phyloP scores from a whole-genome alignment of 768 basidiomycete species.

The Xerocomellus dryophilus region DNA sequence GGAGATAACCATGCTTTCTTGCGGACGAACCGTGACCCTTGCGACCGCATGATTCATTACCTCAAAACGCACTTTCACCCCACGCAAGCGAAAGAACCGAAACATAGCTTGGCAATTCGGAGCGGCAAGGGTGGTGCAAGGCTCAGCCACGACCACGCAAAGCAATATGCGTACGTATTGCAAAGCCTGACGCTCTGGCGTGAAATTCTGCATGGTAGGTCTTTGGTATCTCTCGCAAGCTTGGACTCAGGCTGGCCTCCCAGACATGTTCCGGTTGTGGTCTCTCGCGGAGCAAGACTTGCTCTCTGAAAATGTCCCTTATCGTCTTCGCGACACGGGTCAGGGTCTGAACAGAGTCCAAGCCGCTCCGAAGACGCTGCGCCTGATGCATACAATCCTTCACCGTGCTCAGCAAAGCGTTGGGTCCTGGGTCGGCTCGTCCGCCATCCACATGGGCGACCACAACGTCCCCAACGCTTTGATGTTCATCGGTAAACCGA shows the following conservation, averaged over 20 bases:
- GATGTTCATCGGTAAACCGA: slow-evolving; percentile 66
- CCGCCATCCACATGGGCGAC: slow-evolving; percentile 88
- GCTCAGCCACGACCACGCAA: slow-evolving; percentile 78
- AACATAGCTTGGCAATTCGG: slow-evolving; percentile 71
- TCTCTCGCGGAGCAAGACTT: slow-evolving; percentile 78
- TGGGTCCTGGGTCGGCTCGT: slow-evolving; percentile 81
- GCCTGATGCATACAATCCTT: slow-evolving; percentile 85
- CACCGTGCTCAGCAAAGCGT: slow-evolving; percentile 80
- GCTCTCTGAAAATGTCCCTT: slow-evolving; percentile 68
- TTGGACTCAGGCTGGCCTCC: neutral
- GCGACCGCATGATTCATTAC: slow-evolving; percentile 77
- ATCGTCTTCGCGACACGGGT: slow-evolving; percentile 83
- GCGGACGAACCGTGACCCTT: slow-evolving; percentile 82
- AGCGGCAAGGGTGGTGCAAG: slow-evolving; percentile 79
- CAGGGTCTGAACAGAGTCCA: slow-evolving; percentile 91
- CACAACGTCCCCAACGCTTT: slow-evolving; percentile 61
- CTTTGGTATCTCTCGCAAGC: neutral
- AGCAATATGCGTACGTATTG: slow-evolving; percentile 82
- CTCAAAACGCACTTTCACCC: slow-evolving; percentile 78
- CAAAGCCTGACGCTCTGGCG: slow-evolving; percentile 87
- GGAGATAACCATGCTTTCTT: slow-evolving; percentile 90
- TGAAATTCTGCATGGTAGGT: slow-evolving; percentile 76
- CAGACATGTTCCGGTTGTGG: slow-evolving; percentile 90
- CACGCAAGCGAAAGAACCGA: slow-evolving; percentile 59
- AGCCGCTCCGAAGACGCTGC: slow-evolving; percentile 82